Evolutionary conservation across 202 grass and related monocot species (phyloP).

Genomic region (Schoenoplectus tabernaemontani): DNA sequence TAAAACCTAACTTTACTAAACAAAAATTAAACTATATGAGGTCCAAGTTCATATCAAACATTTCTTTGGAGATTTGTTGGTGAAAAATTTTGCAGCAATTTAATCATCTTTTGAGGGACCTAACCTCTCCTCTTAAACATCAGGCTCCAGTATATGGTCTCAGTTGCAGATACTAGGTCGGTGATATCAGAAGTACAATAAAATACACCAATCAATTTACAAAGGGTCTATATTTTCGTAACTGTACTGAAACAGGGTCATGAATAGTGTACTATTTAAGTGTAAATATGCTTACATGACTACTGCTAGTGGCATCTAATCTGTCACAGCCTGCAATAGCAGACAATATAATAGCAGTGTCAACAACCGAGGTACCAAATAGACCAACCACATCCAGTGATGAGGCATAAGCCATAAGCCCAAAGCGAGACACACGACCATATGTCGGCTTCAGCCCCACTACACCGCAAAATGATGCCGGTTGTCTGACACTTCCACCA

Average conservation of each 20-base stretch:
- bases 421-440: conserved; percentile 81
- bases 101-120: neutral
- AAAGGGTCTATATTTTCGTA: neutral
- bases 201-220: neutral
- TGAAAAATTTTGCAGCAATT: too few relatives aligned
- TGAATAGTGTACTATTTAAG: neutral
- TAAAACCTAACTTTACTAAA: neutral
- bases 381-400: conserved; percentile 85
- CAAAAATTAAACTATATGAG: neutral
- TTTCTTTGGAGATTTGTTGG: neutral
- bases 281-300: conserved; percentile 40
- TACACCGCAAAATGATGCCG: conserved; percentile 86
- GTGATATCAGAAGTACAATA: neutral
- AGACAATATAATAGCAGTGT: conserved; percentile 64
- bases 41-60: neutral
- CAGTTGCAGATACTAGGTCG: neutral
- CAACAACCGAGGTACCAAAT: conserved; percentile 62
- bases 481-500: conserved; percentile 93
- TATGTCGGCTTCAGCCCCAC: conserved; percentile 92
- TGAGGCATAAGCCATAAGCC: conserved; percentile 93
- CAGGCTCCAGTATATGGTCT: neutral
- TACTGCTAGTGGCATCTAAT: conserved; percentile 77
- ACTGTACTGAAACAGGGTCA: neutral
- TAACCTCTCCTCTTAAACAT: neutral
- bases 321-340: conserved; percentile 77